Base-by-base conservation (phyloP, 176 grass and related monocot species). In the Cenchrus fungigraminus region DNA sequence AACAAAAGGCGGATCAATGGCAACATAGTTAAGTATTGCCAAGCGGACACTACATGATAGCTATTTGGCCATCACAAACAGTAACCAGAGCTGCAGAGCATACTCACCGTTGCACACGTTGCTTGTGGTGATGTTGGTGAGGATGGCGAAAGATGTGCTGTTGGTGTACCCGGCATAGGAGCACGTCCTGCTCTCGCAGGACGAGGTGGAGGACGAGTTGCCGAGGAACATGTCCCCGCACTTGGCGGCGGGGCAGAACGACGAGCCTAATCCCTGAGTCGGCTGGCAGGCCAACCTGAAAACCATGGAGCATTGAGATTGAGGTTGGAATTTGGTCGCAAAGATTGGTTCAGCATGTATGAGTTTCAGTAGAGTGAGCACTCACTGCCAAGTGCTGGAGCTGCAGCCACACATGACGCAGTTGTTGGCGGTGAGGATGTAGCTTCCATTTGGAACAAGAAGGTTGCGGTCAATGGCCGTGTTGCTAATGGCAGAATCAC, bases 371-470 rank as follows among this genome's bases (percentile, higher is more conserved):
- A 81, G 65, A 66, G 9, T 40, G 15, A 40, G 40, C n/a, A 83
- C 91, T 88, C 69, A 99, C 97, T 91, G 91, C 91, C 92, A 99
- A 19, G 91, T 85, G 57, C 68, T 86, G 75, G 97, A 92, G 77
- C 91, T 92, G 86, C 97, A 99, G 84, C 93, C 84, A 74, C 97
- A 99, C 74, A 76, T 86, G 78, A 99, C 68, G 14, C 97, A 99
- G 74, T 94, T 93, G 73, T 92, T 94, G 70, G 97, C 97, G 1
- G 93, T 96, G 40, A 94, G 90, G 56, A 92, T 79, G 60, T 96
- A 99, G 61, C 93, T 99, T 60, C 91, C 93, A 44, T 99, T 96
- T 1, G 93, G 81, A 20, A 96, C 84, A 31, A 44, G 86, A 40
- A 96, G 78, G 69, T 83, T 87, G 51, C 81, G 81, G n/a, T 99